Evolutionary conservation across 768 basidiomycete species (phyloP), one percentile per base, ranked within the genome.

Genomic region (Pulveroboletus sp.): DNA sequence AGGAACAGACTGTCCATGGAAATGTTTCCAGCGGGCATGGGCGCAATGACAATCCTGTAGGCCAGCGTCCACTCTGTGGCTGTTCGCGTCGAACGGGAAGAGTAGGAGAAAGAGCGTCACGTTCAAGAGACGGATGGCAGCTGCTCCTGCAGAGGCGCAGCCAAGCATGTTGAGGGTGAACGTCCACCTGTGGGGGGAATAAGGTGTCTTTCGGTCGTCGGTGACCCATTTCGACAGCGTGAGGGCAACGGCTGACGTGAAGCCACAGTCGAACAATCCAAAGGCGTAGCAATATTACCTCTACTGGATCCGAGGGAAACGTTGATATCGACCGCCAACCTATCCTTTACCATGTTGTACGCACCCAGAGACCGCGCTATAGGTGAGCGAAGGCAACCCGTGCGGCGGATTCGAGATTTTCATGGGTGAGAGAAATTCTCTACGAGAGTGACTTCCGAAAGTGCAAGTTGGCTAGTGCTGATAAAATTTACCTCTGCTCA

Each of bases 321-420:
- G 6, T 29, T 11, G 3, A 12, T 16, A 29, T 42, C 40, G 27
- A 27, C 40, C n/a, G 9, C 40, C 16, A 10, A 17, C 24, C 19
- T n/a, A 29, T 29, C 20, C 37, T 20, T 43, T 12, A 2, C 42
- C 20, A 31, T 16, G 24, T 20, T 31, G 14, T 58, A 42, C 56
- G n/a, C 43, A 62, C 63, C 63, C 48, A 42, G 63, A 64, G 20
- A 64, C 52, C 6, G 62, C 55, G n/a, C 62, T 53, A 29, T 65
- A 65, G 1, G 55, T 63, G 45, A 63, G 49, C 24, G 36, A 53
- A 53, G 13, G 47, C 51, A 36, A 53, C 51, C 24, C 49, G 40
- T 17, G 35, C 51, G 7, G 48, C 27, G 27, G 6, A 29, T 12
- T 6, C 27, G 9, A 53, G 17, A 17, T 43, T 47, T 5, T 53